A percentile compares a stretch with the other conserved stretches of the same genome.
phyloP scores from a whole-genome alignment of 768 basidiomycete genomes.

The Phlegmacium glaucopus region DNA sequence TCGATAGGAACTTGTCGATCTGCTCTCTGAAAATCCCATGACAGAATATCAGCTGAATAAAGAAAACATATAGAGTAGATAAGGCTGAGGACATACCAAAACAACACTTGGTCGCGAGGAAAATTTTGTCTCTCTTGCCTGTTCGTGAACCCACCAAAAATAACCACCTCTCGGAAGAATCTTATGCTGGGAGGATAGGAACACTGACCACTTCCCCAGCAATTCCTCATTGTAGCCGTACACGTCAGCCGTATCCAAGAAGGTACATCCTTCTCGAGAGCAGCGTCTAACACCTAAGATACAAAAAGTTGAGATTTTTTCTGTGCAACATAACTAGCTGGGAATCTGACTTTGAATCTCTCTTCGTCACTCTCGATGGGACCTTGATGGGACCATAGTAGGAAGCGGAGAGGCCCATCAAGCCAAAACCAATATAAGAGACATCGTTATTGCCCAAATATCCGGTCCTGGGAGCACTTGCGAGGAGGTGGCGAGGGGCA shows the following conservation, averaged over 20 bases:
- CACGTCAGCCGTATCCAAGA: conserved; percentile 47
- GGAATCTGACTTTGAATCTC: conserved; percentile 44
- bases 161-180: neutral
- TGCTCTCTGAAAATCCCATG: conserved; percentile 20
- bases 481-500: too few relatives aligned
- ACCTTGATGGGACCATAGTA: too few relatives aligned
- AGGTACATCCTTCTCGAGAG: conserved; percentile 37
- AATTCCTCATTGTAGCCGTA: conserved; percentile 43
- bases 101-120: conserved; percentile 65
- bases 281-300: conserved; percentile 38
- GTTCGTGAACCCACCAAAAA: conserved; percentile 41
- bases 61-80: too few relatives aligned
- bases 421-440: conserved; percentile 53
- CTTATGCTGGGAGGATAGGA: neutral
- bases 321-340: neutral
- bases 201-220: conserved; percentile 39
- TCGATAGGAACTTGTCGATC: conserved; percentile 47
- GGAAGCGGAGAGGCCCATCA: conserved; percentile 47
- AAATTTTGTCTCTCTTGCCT: conserved; percentile 49
- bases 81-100: conserved; percentile 23
- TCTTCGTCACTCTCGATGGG: conserved; percentile 47
- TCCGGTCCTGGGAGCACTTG: too few relatives aligned
- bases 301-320: neutral
- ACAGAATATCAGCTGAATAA: too few relatives aligned
- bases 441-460: conserved; percentile 39